Evolutionary conservation across 2,329 filamentous ascomycete species (phyloP), one percentile per base, ranked within the genome.

Genomic region (Sporothrix globosa): DNA sequence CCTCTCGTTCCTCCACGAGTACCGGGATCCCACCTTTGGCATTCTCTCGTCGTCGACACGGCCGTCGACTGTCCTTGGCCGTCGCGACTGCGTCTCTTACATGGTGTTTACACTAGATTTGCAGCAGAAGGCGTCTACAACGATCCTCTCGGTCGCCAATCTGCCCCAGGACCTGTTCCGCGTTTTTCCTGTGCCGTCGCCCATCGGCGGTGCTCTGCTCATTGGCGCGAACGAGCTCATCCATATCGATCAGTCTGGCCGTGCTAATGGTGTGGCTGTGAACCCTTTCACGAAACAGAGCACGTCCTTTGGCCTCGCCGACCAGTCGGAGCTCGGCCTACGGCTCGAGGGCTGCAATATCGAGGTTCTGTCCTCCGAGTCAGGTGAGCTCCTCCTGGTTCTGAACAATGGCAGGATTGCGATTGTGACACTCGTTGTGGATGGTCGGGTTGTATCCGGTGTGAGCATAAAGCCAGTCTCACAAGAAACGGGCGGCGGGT

Each of bases 11-110:
- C 83, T 99, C 74, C 88, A 98, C 85, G 95, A 98, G 82, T 99
- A 99, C 80, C 90, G 96, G 79, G 96, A 98, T 80, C 95, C 96
- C 14, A 99, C 96, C 0, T 97, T 99, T 82, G 96, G 95, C 70
- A 94, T 99, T 72, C 84, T 99, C 54, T 96, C 93, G 61, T 92
- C 94, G 1, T 90, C 89, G 68, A 83, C 88, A 73, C 85, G 90
- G 48, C 88, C 90, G 17, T 94, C 93, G n/a, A 85, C 86, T 69
- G 90, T 92, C 3, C 83, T 98, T 68, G 91, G 93, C 76, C 88
- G 93, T 74, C 96, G 91, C 77, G 96, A 99, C 78, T 88, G 92
- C 75, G 83, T 97, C 63, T 91, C 90, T 21, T 99, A 97, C 81
- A 93, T 93, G 77, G 95, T 99, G 73, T 97, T 97, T 77, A 97